These are phyloP conservation scores for Glycine tomentella DNA, from an alignment of 306 rosid genomes.

Conservation along the genomic window DNA sequence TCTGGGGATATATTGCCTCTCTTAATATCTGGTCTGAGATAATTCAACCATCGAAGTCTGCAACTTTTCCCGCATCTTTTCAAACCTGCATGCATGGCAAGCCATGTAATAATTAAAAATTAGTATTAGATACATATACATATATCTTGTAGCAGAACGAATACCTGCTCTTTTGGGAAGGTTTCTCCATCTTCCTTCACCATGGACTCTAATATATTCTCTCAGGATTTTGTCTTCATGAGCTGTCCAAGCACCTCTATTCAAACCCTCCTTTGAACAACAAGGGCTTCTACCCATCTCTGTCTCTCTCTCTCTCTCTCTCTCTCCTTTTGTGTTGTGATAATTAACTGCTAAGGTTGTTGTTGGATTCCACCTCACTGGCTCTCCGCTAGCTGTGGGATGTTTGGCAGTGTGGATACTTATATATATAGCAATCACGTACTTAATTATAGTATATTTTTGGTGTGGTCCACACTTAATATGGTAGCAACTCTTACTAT, in stretches of 20 bases:
- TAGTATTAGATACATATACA: too few species aligned
- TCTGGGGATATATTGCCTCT: slow-evolving; percentile 63
- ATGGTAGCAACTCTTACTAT: background rate
- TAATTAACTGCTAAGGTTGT: too few species aligned
- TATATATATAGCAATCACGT: background rate
- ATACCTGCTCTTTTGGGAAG: slow-evolving; percentile 62
- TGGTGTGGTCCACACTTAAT: background rate
- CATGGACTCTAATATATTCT: slow-evolving; percentile 53
- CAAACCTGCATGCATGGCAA: slow-evolving; percentile 45
- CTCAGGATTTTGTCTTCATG: slow-evolving; percentile 58
- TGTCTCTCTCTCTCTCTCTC: too few species aligned
- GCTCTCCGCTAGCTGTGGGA: too few species aligned
- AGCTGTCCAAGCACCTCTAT: slow-evolving; percentile 65
- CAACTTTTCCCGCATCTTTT: slow-evolving; percentile 63
- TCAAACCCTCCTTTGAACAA: slow-evolving; percentile 63
- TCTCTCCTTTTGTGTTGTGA: too few species aligned
- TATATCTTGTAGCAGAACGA: too few species aligned
- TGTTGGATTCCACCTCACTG: too few species aligned
- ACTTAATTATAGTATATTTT: background rate
- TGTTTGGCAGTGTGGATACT: background rate
- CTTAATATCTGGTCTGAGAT: slow-evolving; percentile 61
- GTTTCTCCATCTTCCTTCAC: slow-evolving; percentile 68
- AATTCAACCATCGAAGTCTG: slow-evolving; percentile 61
- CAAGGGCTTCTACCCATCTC: slow-evolving; percentile 74
- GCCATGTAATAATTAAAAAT: too few species aligned